Conservation (phyloP, 1,284 basidiomycete genomes). For the Pisolithus thermaeus region DNA sequence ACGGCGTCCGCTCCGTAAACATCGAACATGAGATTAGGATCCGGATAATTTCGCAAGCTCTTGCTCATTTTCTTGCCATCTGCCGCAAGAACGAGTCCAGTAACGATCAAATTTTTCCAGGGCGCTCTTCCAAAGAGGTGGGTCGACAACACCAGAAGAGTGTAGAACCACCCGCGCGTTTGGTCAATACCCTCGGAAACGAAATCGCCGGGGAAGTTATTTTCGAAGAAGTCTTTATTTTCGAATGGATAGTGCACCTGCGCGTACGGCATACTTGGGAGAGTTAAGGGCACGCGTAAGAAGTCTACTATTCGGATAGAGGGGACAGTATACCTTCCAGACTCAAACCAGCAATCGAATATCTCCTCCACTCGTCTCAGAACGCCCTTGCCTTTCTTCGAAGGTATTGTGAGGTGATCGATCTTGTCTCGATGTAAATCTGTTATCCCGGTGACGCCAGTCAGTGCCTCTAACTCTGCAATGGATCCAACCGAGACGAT, state of each 20-base stretch:
- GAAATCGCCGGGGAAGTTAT: constrained; percentile 94
- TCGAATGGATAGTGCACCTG: constrained; percentile 98
- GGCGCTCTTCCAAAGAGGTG: constrained; percentile 92
- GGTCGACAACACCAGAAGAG: constrained; percentile 90
- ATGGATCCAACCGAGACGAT: constrained; percentile 88
- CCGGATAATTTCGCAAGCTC: constrained; percentile 95
- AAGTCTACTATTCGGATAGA: constrained; percentile 2
- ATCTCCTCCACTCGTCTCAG: constrained; percentile 93
- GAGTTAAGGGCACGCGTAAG: not conserved
- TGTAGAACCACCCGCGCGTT: constrained; percentile 99
- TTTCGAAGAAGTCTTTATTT: constrained; percentile 84
- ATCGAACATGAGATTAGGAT: constrained; percentile 88
- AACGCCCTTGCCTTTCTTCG: constrained; percentile 81
- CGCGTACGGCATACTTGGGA: constrained; percentile 92
- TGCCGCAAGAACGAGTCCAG: constrained; percentile 91
- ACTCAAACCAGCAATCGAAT: constrained; percentile 99
- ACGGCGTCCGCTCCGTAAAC: constrained; percentile 96
- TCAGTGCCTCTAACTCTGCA: constrained; percentile 82
- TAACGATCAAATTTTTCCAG: constrained; percentile 98
- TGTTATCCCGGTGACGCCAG: constrained; percentile 82
- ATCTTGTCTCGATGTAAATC: constrained; percentile 95
- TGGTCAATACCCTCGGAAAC: constrained; percentile 97
- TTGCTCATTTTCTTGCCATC: constrained; percentile 99
- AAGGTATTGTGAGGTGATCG: constrained; percentile 95
- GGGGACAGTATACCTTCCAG: constrained; percentile 68